Percentiles rank a stretch among this genome's conserved stretches.
phyloP scores from a whole-genome alignment of 306 rosid genomes.

The Canavalia ensiformis region DNA sequence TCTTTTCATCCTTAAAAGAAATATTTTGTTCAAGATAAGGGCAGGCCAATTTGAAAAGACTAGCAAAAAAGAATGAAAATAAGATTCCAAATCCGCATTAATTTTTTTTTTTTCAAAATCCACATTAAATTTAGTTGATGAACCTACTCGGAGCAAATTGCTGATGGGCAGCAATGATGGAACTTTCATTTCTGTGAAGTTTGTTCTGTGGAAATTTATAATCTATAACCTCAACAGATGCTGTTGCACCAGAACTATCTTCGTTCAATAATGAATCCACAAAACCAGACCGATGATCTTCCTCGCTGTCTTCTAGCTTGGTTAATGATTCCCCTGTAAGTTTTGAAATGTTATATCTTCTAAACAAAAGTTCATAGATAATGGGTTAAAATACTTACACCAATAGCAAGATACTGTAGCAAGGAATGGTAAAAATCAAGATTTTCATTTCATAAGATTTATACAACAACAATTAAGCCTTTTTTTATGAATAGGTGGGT shows the following conservation, averaged over 20 bases:
- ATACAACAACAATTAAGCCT: not conserved
- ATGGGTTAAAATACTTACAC: slow-evolving; percentile 28
- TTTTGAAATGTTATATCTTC: slow-evolving; percentile 36
- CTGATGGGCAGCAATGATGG: slow-evolving; percentile 53
- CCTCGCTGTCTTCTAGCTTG: slow-evolving; percentile 74
- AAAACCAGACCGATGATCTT: slow-evolving; percentile 81
- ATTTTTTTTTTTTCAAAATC: not conserved
- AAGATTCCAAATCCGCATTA: slow-evolving; percentile 40
- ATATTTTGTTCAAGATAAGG: not conserved
- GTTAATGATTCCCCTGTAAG: slow-evolving; percentile 75
- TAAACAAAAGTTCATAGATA: slow-evolving; percentile 36
- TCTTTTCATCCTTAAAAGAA: slow-evolving; percentile 7
- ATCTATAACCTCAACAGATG: slow-evolving; percentile 54
- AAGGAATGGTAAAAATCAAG: slow-evolving; percentile 37
- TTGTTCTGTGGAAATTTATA: slow-evolving; percentile 48
- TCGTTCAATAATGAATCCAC: slow-evolving; percentile 80
- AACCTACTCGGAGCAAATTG: slow-evolving; percentile 64
- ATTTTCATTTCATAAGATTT: slow-evolving; percentile 1
- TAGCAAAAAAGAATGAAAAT: slow-evolving; percentile 21
- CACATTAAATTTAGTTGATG: slow-evolving; percentile 39
- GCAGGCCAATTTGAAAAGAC: slow-evolving; percentile 12
- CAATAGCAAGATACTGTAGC: slow-evolving; percentile 17
- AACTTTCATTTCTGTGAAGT: slow-evolving; percentile 53
- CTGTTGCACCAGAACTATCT: slow-evolving; percentile 57
- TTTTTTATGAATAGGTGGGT: not conserved